Evolutionary conservation across 352 stramenopile species (phyloP), one percentile per base, ranked within the genome.

Genomic region (Pythium pyrilobum): DNA sequence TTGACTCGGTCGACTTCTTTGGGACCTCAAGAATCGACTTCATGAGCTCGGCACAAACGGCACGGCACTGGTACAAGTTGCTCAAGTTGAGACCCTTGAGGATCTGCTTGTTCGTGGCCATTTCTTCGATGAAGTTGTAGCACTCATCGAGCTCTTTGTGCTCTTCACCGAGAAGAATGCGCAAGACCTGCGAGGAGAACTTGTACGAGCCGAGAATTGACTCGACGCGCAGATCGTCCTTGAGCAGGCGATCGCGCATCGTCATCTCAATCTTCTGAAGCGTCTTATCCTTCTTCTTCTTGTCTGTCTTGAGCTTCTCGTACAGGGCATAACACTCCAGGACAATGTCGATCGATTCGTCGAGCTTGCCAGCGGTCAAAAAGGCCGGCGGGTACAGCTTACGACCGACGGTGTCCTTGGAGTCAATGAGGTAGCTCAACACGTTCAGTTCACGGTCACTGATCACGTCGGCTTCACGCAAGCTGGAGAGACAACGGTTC

Each of bases 261-360:
- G 76, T 85, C 16, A 71, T 89, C 44, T 92, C 84, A 33, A 95
- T 85, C 66, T 92, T 95, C 54, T 95, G 81, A 21, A 95, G 53
- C 3, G 78, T 66, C 65, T 95, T 95, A 13, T 89, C 84, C 47
- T 95, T 91, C 59, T 92, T 92, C 63, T 95, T 95, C 59, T 94
- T 92, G 64, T 92, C 84, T 2, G 72, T 78, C 49, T 77, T 85
- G 20, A 95, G 68, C 52, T 90, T 89, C 48, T 95, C 80, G 49
- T 92, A 91, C 23, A 92, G 53, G 13, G 80, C 67, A 0, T 77
- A 74, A 39, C 84, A 95, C 23, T 95, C 84, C 0, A 74, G 72
- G 36, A 91, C 85, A 45, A 92, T 95, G 44, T 95, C 84, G 21
- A 95, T 67, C 12, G 84, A 91, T 57, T 95, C 81, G 47, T 95